Evolutionary conservation across 2,329 filamentous ascomycete genomes (phyloP).

Genomic region (Hawksworthiomyces lignivorus): DNA sequence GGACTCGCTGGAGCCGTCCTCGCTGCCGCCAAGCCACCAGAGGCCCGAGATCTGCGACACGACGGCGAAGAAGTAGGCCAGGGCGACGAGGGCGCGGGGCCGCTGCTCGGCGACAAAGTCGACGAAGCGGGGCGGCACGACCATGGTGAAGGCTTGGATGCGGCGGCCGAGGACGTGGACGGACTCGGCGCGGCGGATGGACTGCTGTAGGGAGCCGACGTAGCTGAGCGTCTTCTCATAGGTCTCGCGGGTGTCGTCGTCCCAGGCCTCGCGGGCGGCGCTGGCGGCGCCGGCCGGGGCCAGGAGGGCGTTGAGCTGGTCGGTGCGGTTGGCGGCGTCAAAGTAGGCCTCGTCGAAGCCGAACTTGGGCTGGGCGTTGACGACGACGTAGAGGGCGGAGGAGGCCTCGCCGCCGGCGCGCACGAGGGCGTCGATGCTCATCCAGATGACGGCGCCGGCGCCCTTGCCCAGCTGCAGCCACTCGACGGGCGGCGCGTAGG

Average conservation of each 20-base stretch:
- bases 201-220: constrained; percentile 19
- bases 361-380: constrained; percentile 16
- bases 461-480: constrained; percentile 17
- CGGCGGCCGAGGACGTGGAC: constrained; percentile 21
- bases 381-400: constrained; percentile 14
- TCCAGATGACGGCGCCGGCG: constrained; percentile 20
- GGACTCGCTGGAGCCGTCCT: not conserved
- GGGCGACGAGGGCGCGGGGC: constrained; percentile 19
- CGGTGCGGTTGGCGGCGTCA: constrained; percentile 15
- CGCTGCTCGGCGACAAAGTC: constrained; percentile 17
- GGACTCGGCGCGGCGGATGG: constrained; percentile 22
- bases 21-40: constrained; percentile 20
- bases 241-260: constrained; percentile 18
- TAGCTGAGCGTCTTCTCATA: constrained; percentile 22
- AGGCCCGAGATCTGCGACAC: constrained; percentile 17
- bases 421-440: constrained; percentile 17
- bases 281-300: constrained; percentile 15
- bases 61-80: constrained; percentile 21
- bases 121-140: constrained; percentile 18
- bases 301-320: constrained; percentile 14
- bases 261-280: constrained; percentile 16
- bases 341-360: constrained; percentile 21
- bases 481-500: constrained; percentile 19
- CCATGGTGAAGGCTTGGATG: constrained; percentile 20
- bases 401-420: constrained; percentile 9